Evolutionary conservation across 371 early-diverging fungal species (phyloP), one percentile per base, ranked within the genome.

Genomic region (Apophysomyces variabilis): DNA sequence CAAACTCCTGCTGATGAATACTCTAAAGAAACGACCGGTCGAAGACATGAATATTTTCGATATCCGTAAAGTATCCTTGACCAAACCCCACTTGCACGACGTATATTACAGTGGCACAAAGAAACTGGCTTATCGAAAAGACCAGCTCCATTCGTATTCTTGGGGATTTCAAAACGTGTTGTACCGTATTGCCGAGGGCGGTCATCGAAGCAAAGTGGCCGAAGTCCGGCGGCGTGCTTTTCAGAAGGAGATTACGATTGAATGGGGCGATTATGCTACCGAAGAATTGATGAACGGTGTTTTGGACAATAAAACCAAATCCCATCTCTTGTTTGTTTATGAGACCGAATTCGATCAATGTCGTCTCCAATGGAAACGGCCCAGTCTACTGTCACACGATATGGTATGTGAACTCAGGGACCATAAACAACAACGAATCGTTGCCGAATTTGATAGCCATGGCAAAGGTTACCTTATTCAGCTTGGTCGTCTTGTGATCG

Each of bases 91-190:
- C 13, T 62, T 71, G 58, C 77, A 75, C 32, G 79, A 80, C 38
- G 62, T 83, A 12, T 78, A 71, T 62, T 47, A 68, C 7, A 60
- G 67, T 11, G 72, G 72, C 5, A 74, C 78, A 14, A 83, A 79
- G 57, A 61, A 60, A 3, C 57, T 70, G n/a, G 69, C 64, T 7
- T 83, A 73, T 36, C 69, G 74, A 37, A 83, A 83, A 44, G 57
- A 71, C 1, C 83, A 83, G 38, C 72, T 77, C 14, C 83, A 83
- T 47, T 83, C 80, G 4, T 83, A 83, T 58, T 77, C 80, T 8
- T 83, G 83, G 83, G 83, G 83, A 26, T 83, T 83, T 58, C 83
- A 83, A 60, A 83, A 83, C 56, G 57, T 71, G 3, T 54, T 82
- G 8, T 82, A 74, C 58, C 68, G 74, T 14, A 60, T 44, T 5